Evolutionary conservation across 805 yeast species (phyloP).

Genomic region (Brettanomyces custersianus): DNA sequence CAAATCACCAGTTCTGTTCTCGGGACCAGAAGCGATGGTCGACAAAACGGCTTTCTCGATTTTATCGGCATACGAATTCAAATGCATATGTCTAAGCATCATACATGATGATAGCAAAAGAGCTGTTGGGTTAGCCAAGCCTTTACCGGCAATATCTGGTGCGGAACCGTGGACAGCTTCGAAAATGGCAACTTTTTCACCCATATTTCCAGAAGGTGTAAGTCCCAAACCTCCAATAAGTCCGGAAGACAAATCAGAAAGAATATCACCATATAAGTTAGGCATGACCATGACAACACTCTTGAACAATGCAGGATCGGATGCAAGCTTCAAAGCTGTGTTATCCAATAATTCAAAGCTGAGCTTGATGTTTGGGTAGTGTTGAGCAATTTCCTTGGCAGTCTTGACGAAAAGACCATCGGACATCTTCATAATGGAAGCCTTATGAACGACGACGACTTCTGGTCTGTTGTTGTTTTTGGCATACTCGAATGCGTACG

Average conservation of each 20-base stretch:
- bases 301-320: slow-evolving; percentile 81
- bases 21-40: slow-evolving; percentile 93
- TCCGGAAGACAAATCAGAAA: slow-evolving; percentile 97
- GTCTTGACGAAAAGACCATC: slow-evolving; percentile 94
- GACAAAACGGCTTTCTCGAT: slow-evolving; percentile 80
- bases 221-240: slow-evolving; percentile 97
- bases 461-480: slow-evolving; percentile 78
- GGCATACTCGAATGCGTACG: slow-evolving; percentile 97
- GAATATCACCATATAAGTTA: slow-evolving; percentile 97
- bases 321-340: slow-evolving; percentile 84
- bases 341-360: slow-evolving; percentile 88
- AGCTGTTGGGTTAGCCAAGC: slow-evolving; percentile 98
- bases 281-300: slow-evolving; percentile 95
- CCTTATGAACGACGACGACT: slow-evolving; percentile 94
- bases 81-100: slow-evolving; percentile 99
- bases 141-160: slow-evolving; percentile 98
- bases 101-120: slow-evolving; percentile 89
- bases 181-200: slow-evolving; percentile 93
- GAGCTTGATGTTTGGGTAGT: slow-evolving; percentile 83
- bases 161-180: slow-evolving; percentile 99
- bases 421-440: slow-evolving; percentile 95
- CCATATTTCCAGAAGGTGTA: slow-evolving; percentile 99
- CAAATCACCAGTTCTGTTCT: slow-evolving; percentile 93
- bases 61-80: slow-evolving; percentile 69
- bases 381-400: slow-evolving; percentile 82